Base-by-base conservation (phyloP, 768 basidiomycete genomes). In the Mycena vitilis region DNA sequence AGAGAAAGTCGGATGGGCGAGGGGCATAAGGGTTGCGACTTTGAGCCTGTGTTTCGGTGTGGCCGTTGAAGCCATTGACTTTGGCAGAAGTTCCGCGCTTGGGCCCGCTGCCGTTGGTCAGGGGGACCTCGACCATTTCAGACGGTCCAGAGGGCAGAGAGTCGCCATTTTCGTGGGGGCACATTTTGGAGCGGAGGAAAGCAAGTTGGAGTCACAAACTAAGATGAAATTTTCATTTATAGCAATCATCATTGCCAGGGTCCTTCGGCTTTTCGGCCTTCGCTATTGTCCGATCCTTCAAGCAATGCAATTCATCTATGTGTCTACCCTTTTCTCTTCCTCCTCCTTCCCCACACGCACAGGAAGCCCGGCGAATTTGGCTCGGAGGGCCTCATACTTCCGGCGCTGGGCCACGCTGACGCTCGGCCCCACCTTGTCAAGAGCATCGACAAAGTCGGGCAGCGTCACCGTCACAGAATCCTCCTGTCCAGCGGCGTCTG, bases 1-100 rank as follows among this genome's bases (percentile, higher is more conserved):
- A 96, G 71, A 97, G 82, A 79, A 96, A 96, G 79, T 97, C 95
- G 23, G 93, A 89, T 18, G 94, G 93, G n/a, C 95, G 88, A 13
- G 95, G 91, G 42, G 93, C 95, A 77, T 97, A 97, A 16, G 94
- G 92, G 77, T 95, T 95, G 65, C 82, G 79, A 22, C 76, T 82
- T 66, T 84, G 86, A 58, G 81, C 78, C 30, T 83, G 78, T 54
- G 73, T 69, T 57, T 78, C 73, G 22, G 80, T 71, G 73, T 75
- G 64, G 40, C 80, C 75, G 65, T 80, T 78, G 56, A 80, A 81
- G 20, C 80, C 78, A 37, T 81, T 79, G 49, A 74, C 68, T 48
- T 76, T 67, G 47, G 72, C 81, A 53, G 75, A 77, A 61, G 81
- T 82, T 54, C 80, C 84, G 62, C 83, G 75, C 78, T 87, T 89